phyloP scores from a whole-genome alignment of 2,329 filamentous ascomycete species.

The Huntiella bhutanensis region DNA sequence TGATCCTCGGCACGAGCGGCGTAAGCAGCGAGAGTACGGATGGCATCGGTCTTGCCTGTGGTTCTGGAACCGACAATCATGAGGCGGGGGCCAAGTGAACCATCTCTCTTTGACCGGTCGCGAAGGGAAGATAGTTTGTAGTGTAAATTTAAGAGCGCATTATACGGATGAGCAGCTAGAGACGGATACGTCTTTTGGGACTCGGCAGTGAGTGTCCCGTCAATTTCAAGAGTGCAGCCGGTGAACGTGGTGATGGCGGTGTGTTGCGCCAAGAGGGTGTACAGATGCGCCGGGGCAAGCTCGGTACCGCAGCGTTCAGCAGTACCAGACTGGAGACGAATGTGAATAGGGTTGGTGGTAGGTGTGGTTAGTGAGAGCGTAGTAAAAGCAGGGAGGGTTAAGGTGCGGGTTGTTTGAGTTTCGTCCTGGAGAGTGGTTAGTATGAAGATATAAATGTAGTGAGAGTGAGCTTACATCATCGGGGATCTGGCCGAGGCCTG shows the following conservation, averaged over 20 bases:
- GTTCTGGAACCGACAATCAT: constrained; percentile 63
- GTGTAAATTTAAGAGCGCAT: constrained; percentile 68
- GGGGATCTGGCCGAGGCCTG: constrained; percentile 50
- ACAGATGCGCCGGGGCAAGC: constrained; percentile 60
- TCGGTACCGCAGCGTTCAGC: constrained; percentile 94
- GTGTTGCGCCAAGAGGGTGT: constrained; percentile 66
- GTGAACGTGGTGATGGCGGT: constrained; percentile 84
- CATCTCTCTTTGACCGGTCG: constrained; percentile 32
- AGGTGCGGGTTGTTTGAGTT: neutral
- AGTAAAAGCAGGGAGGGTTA: neutral
- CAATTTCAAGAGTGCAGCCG: constrained; percentile 70
- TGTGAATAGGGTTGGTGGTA: constrained; percentile 22
- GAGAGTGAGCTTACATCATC: constrained; percentile 27
- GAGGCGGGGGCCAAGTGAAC: constrained; percentile 53
- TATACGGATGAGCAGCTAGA: constrained; percentile 64
- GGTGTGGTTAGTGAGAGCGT: constrained; percentile 22
- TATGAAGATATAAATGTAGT: constrained; percentile 13
- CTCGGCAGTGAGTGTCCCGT: constrained; percentile 35
- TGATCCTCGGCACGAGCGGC: constrained; percentile 55
- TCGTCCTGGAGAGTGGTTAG: neutral
- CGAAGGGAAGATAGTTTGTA: constrained; percentile 64
- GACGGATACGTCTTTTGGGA: constrained; percentile 42
- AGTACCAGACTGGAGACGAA: constrained; percentile 56
- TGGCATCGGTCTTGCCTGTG: constrained; percentile 67
- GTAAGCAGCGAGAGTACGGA: constrained; percentile 61